Conservation (phyloP, 2,329 filamentous ascomycete species). For the Colletotrichum siamense region DNA sequence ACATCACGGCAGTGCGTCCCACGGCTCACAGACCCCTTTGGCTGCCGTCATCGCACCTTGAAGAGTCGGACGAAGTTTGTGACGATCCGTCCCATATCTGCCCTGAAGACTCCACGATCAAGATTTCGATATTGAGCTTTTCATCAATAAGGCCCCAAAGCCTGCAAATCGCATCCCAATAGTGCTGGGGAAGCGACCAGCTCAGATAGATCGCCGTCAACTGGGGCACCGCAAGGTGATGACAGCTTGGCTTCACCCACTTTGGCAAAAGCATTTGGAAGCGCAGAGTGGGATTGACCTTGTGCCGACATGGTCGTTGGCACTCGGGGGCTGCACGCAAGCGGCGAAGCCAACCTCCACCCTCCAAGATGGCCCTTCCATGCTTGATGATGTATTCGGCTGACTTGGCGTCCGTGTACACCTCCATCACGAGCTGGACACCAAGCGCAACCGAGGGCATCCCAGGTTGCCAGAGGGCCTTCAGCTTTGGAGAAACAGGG, state of each 20-base stretch:
- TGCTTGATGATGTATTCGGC: constrained; percentile 10
- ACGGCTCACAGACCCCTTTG: constrained; percentile 1
- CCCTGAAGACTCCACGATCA: background rate
- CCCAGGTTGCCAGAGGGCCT: background rate
- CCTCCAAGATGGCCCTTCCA: background rate
- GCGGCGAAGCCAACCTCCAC: constrained; percentile 12
- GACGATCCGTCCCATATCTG: background rate
- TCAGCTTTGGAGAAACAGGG: background rate
- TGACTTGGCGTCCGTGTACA: constrained; percentile 12
- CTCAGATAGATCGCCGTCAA: background rate
- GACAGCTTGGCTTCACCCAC: constrained; percentile 12
- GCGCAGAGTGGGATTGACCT: background rate
- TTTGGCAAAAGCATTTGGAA: background rate
- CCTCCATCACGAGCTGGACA: background rate
- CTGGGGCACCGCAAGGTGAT: background rate
- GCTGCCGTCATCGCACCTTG: background rate
- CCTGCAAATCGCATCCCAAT: background rate
- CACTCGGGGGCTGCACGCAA: constrained; percentile 1
- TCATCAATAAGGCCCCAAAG: background rate
- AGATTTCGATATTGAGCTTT: background rate
- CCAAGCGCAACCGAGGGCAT: background rate
- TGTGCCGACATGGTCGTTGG: constrained; percentile 9
- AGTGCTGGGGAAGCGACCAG: background rate
- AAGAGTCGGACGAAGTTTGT: background rate
- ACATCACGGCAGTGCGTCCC: background rate